These are phyloP conservation scores for Pythium grandisporangium DNA, from an alignment of 352 stramenopile species.

Conservation along the genomic window DNA sequence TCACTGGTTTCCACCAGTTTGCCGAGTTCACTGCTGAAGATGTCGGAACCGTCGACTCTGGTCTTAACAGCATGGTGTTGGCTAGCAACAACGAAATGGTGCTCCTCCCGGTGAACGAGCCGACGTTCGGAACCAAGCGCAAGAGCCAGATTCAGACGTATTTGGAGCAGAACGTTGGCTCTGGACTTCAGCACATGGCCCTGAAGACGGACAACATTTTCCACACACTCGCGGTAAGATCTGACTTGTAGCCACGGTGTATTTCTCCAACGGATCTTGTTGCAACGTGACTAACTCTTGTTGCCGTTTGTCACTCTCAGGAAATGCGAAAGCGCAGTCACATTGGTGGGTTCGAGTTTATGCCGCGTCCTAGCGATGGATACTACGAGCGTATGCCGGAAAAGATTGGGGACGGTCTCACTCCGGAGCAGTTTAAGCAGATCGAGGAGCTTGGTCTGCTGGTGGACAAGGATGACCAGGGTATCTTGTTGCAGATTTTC, in stretches of 20 bases:
- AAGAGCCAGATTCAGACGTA: constrained; percentile 96
- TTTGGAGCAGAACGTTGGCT: constrained; percentile 92
- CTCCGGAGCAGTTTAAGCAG: constrained; percentile 82
- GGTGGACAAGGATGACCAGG: constrained; percentile 93
- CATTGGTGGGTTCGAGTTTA: constrained; percentile 79
- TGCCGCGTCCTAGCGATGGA: constrained; percentile 64
- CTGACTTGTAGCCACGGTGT: no score
- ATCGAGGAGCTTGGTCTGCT: constrained; percentile 91
- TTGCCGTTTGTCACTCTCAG: constrained; percentile 4
- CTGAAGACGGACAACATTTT: constrained; percentile 97
- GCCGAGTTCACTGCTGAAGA: constrained; percentile 93
- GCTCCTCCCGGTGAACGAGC: constrained; percentile 94
- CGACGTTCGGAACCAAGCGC: constrained; percentile 87
- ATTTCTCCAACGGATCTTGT: no score
- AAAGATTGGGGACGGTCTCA: constrained; percentile 75
- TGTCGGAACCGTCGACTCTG: constrained; percentile 91
- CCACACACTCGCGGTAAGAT: constrained; percentile 61
- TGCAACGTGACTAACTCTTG: background rate
- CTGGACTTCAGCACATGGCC: constrained; percentile 95
- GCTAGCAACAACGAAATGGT: constrained; percentile 92
- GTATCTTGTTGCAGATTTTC: constrained; percentile 91
- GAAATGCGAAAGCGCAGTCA: constrained; percentile 74
- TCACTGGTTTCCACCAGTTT: constrained; percentile 90
- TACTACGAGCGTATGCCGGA: constrained; percentile 90
- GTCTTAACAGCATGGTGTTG: constrained; percentile 93